Percentiles rank a stretch among this genome's conserved stretches.
phyloP scores from a whole-genome alignment of 116 monocot species.

The Cymodocea nodosa region DNA sequence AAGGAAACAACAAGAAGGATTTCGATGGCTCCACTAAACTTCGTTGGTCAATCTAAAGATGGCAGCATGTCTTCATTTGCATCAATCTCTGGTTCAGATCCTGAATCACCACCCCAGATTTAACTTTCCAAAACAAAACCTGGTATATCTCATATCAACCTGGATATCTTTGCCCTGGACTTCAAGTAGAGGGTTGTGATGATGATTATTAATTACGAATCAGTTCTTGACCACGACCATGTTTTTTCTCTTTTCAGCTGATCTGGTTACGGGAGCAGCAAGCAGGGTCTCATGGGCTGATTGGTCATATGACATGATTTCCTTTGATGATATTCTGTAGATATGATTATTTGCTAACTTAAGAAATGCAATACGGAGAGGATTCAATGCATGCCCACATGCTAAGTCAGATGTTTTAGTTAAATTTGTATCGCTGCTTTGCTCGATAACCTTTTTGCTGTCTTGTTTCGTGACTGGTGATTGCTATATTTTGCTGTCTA shows the following conservation, averaged over 20 bases:
- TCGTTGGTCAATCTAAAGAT: constrained; percentile 49
- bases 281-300: background rate
- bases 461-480: too few relatives aligned
- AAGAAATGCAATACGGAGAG: background rate
- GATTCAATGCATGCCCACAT: too few relatives aligned
- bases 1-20: constrained; percentile 50
- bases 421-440: too few relatives aligned
- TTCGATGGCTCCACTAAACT: constrained; percentile 55
- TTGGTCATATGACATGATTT: background rate
- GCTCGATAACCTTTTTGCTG: too few relatives aligned
- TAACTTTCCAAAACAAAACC: background rate
- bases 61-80: constrained; percentile 61
- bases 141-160: background rate
- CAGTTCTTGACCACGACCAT: background rate
- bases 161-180: too few relatives aligned
- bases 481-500: too few relatives aligned
- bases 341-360: background rate
- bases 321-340: background rate
- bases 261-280: background rate
- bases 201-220: background rate
- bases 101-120: constrained; percentile 37
- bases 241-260: background rate
- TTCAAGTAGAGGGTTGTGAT: too few relatives aligned
- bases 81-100: constrained; percentile 68
- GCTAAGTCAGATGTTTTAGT: too few relatives aligned